Evolutionary conservation across 1,139 yeast genomes (phyloP).

Genomic region (Scheffersomyces titani): DNA sequence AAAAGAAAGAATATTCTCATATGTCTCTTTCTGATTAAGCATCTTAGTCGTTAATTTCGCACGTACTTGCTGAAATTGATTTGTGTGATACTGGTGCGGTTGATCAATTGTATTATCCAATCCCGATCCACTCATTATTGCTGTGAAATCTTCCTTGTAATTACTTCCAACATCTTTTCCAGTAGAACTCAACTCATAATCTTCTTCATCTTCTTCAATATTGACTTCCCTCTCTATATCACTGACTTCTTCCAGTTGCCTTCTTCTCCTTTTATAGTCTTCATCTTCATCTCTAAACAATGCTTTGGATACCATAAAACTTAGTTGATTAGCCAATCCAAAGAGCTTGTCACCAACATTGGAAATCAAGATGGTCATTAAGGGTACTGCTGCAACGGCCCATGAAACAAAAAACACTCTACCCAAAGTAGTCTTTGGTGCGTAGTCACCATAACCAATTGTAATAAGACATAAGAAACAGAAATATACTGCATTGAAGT

Average conservation of each 20-base stretch:
- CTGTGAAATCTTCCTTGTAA: background rate
- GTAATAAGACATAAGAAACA: conserved; percentile 74
- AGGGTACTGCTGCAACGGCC: conserved; percentile 81
- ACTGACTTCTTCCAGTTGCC: background rate
- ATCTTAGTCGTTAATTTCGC: conserved; percentile 9
- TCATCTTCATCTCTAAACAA: conserved; percentile 1
- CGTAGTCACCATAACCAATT: conserved; percentile 81
- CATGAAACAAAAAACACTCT: conserved; percentile 73
- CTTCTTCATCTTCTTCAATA: conserved; percentile 7
- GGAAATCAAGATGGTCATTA: conserved; percentile 81
- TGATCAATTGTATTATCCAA: background rate
- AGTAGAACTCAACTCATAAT: conserved; percentile 3
- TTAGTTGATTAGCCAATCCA: conserved; percentile 20
- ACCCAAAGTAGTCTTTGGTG: conserved; percentile 65
- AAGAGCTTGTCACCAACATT: conserved; percentile 67
- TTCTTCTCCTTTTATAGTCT: background rate
- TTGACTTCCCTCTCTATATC: background rate
- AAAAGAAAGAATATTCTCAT: conserved; percentile 18
- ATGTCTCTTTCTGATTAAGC: conserved; percentile 7
- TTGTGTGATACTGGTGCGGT: background rate
- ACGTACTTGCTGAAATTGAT: conserved; percentile 3
- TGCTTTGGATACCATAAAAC: background rate
- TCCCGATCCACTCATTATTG: background rate
- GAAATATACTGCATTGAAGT: conserved; percentile 69
- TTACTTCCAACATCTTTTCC: background rate